Base-by-base conservation (phyloP, 2,329 filamentous ascomycete species). In the Davidsoniella australis region DNA sequence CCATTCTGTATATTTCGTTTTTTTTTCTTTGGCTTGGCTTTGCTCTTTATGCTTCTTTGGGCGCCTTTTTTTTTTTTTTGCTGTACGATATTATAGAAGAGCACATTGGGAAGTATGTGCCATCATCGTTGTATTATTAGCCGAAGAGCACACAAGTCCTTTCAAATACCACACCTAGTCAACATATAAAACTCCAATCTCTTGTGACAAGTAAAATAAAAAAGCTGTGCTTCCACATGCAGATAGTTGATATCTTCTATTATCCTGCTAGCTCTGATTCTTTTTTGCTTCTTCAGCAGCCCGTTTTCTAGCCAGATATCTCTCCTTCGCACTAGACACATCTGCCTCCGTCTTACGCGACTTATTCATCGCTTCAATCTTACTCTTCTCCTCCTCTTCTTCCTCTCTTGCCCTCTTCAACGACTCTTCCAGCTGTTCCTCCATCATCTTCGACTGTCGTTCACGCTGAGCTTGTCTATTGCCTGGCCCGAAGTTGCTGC, bases 371-470 rank as follows among this genome's bases (percentile, higher is more conserved):
- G 77, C 71, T 63, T 85, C 79, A 17, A 80, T 59, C 60, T 71
- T 69, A 54, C 75, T 71, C 55, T 67, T 66, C 56, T 76, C 73
- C 58, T 83, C 77, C 51, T 80, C 75, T 44, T 81, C 82, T 53
- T 67, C 64, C 54, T 86, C 80, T 9, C 81, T 67, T 39, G 78
- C 75, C 48, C 84, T 69, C 67, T 89, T 89, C 18, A 80, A 71
- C 36, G 78, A 72, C 59, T 81, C 73, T 57, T 81, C 82, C 14
- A 91, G 69, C 63, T 91, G 85, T 58, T 80, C 75, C 57, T 83
- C 84, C 54, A 91, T 68, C 82, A 89, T 85, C 51, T 76, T 74
- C 5, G 80, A 81, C 65, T 91, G 85, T 39, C 84, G 69, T 60
- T 87, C 82, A 29, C 84, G 70, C 69, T 80, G 78, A 2, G 78